Conservation (phyloP, 2,329 filamentous ascomycete genomes). For the Tolypocladium ophioglossoides region DNA sequence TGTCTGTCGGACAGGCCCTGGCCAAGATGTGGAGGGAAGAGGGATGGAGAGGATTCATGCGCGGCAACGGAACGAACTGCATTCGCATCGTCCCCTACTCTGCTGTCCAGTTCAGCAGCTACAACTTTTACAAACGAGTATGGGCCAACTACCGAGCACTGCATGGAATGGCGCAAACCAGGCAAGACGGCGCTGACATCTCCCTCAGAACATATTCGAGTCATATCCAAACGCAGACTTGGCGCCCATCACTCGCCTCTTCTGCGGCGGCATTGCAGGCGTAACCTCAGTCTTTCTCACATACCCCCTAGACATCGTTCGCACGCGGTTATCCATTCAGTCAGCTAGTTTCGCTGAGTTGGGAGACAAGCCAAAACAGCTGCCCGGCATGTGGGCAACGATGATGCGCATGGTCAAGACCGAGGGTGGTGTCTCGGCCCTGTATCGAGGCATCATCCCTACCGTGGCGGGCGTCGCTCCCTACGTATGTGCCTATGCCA, state of each 20-base stretch:
- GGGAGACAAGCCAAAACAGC: constrained; percentile 48
- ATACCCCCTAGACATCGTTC: constrained; percentile 95
- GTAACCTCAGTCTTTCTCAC: constrained; percentile 93
- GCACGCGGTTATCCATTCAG: constrained; percentile 92
- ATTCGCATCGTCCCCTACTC: constrained; percentile 97
- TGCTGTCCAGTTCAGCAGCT: constrained; percentile 94
- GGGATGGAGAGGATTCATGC: constrained; percentile 95
- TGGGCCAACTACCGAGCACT: constrained; percentile 15
- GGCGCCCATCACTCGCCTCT: constrained; percentile 60
- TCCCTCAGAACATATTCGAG: constrained; percentile 61
- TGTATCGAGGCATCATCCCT: constrained; percentile 92
- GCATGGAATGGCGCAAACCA: background rate
- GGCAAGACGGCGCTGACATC: constrained; percentile 2
- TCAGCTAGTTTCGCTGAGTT: constrained; percentile 87
- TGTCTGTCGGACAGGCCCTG: constrained; percentile 81
- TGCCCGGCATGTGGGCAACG: constrained; percentile 89
- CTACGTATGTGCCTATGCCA: constrained; percentile 47
- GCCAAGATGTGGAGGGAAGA: constrained; percentile 96
- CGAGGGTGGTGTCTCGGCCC: constrained; percentile 72
- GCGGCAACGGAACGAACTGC: constrained; percentile 96
- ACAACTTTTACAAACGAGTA: constrained; percentile 93
- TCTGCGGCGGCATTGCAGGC: constrained; percentile 86
- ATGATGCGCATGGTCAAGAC: constrained; percentile 77
- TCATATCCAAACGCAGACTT: constrained; percentile 63
- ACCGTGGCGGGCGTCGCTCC: constrained; percentile 93